Percentiles rank a stretch among this genome's conserved stretches.
Conservation (phyloP, 1,139 yeast species). For the Protomyces arabidopsidicola region DNA sequence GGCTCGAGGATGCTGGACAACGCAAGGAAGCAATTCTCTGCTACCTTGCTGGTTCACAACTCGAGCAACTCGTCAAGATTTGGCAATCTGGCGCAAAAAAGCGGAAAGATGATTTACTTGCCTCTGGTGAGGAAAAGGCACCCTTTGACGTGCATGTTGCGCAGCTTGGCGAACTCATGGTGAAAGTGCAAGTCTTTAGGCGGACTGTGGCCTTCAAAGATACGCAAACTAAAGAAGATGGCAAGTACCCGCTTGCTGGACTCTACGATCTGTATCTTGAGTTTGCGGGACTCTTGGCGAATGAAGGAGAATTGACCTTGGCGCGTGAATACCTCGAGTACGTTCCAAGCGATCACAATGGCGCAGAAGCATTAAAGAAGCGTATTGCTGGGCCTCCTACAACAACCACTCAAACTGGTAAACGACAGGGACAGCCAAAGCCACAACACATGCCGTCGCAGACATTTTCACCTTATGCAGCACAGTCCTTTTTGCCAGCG, state of each 20-base stretch:
- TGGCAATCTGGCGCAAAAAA: slow-evolving; percentile 76
- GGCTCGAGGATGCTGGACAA: slow-evolving; percentile 40
- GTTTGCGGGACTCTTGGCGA: slow-evolving; percentile 73
- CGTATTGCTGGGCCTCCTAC: slow-evolving; percentile 56
- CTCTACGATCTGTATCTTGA: slow-evolving; percentile 63
- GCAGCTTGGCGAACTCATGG: slow-evolving; percentile 75
- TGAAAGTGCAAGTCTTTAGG: slow-evolving; percentile 73
- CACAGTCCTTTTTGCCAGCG: background rate
- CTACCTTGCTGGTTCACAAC: slow-evolving; percentile 74
- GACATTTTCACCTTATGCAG: background rate
- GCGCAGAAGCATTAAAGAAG: slow-evolving; percentile 64
- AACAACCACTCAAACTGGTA: background rate
- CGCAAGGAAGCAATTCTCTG: slow-evolving; percentile 65
- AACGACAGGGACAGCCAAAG: background rate
- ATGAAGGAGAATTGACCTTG: slow-evolving; percentile 76
- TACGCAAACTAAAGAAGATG: slow-evolving; percentile 40
- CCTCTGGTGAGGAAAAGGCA: slow-evolving; percentile 33
- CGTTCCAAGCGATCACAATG: slow-evolving; percentile 62
- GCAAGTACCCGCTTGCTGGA: slow-evolving; percentile 46
- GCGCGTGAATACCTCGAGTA: slow-evolving; percentile 67
- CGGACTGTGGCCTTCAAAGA: slow-evolving; percentile 44
- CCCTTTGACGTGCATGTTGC: slow-evolving; percentile 81
- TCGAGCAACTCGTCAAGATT: slow-evolving; percentile 70
- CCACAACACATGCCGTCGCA: background rate
- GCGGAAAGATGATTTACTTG: slow-evolving; percentile 49